Percentiles rank a stretch among this genome's conserved stretches.
Conservation (phyloP, 306 rosid genomes). For the Geum urbanum region DNA sequence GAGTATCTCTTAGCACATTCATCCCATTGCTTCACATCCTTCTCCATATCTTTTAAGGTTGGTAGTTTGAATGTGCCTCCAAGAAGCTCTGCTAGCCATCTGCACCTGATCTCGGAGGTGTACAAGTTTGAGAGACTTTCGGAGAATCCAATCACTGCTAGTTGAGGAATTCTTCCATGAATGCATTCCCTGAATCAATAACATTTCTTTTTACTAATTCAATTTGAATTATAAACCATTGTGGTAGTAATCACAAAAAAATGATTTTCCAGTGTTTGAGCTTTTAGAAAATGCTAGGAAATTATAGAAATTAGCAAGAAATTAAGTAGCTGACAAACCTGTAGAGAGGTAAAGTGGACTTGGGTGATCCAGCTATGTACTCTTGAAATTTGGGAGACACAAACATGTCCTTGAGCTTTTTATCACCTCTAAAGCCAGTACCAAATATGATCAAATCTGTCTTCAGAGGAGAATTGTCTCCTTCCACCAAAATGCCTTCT, state of each 20-base stretch:
- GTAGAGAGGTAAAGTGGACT: slow-evolving; percentile 44
- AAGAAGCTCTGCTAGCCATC: slow-evolving; percentile 63
- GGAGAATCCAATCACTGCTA: slow-evolving; percentile 49
- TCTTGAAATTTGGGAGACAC: slow-evolving; percentile 45
- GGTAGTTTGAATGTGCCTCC: slow-evolving; percentile 52
- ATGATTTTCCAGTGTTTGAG: too few species aligned
- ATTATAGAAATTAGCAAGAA: too few species aligned
- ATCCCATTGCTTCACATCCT: slow-evolving; percentile 45
- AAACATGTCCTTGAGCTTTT: slow-evolving; percentile 54
- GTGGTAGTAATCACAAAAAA: too few species aligned
- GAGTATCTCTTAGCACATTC: slow-evolving; percentile 34
- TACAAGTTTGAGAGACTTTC: slow-evolving; percentile 41
- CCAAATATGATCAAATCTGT: slow-evolving; percentile 59
- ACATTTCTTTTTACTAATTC: too few species aligned
- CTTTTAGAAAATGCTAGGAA: too few species aligned
- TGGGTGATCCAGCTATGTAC: slow-evolving; percentile 32
- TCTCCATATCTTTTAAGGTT: slow-evolving; percentile 53
- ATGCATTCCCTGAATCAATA: slow-evolving; percentile 32
- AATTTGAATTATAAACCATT: too few species aligned
- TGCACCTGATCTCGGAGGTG: slow-evolving; percentile 61
- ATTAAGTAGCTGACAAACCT: slow-evolving; percentile 32
- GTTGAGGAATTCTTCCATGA: slow-evolving; percentile 41
- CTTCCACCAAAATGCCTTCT: slow-evolving; percentile 47
- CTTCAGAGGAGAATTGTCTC: slow-evolving; percentile 27
- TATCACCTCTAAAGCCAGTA: slow-evolving; percentile 59